phyloP scores from a whole-genome alignment of 2,329 filamentous ascomycete species.

The Cladosporium austrohemisphaericum region DNA sequence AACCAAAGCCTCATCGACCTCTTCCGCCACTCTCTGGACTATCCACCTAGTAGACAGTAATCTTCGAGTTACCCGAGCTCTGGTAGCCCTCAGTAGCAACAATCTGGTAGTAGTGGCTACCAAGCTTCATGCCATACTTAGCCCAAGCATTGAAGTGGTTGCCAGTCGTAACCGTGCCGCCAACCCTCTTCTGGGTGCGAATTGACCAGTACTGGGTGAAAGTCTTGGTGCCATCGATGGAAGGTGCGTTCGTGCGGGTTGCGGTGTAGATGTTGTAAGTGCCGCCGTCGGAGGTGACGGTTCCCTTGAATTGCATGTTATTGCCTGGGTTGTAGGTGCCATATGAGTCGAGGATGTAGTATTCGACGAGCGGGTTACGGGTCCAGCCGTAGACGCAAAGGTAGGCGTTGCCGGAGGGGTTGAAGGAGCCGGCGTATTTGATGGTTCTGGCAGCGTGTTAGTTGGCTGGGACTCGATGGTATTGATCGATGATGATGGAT shows the following conservation, averaged over 20 bases:
- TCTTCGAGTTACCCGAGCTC: conserved; percentile 46
- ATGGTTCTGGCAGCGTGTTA: conserved; percentile 18
- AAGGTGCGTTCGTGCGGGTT: conserved; percentile 42
- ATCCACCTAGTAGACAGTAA: conserved; percentile 37
- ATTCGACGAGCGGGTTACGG: conserved; percentile 51
- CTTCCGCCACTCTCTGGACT: too few species aligned
- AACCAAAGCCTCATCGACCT: too few species aligned
- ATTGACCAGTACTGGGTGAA: conserved; percentile 42
- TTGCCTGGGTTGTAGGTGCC: conserved; percentile 44
- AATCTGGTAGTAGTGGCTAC: conserved; percentile 52
- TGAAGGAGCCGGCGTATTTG: conserved; percentile 21
- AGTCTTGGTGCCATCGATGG: conserved; percentile 39
- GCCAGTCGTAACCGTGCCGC: conserved; percentile 26
- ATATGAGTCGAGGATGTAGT: conserved; percentile 56
- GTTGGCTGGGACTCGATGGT: background rate
- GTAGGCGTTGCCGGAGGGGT: conserved; percentile 42
- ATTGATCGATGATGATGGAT: background rate
- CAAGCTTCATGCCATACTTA: conserved; percentile 47
- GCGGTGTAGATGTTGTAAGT: conserved; percentile 52
- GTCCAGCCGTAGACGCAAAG: conserved; percentile 58
- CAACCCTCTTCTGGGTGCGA: conserved; percentile 31
- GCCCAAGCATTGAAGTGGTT: conserved; percentile 40
- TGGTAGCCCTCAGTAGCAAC: conserved; percentile 52
- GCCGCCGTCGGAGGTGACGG: conserved; percentile 50
- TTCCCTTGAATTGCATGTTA: conserved; percentile 45